These are phyloP conservation scores for Voacanga thouarsii DNA, from an alignment of 257 asterid genomes.

Conservation along the genomic window DNA sequence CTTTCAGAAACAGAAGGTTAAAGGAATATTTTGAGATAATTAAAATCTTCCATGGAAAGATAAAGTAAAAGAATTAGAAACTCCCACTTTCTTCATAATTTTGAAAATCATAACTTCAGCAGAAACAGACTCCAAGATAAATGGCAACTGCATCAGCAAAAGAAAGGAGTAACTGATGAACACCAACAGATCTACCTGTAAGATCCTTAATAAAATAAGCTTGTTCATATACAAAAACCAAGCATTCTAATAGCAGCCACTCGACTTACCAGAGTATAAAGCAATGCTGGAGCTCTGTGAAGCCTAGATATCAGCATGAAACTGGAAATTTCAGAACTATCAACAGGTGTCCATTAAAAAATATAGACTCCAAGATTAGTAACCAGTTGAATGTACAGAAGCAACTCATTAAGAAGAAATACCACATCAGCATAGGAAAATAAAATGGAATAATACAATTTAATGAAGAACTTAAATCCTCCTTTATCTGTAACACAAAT, in stretches of 20 bases:
- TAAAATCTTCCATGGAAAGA: not conserved
- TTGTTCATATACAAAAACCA: not conserved
- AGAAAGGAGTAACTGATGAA: not conserved
- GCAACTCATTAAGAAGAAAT: not conserved
- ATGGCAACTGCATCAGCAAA: not conserved
- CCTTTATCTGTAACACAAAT: not conserved
- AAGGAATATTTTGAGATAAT: not conserved
- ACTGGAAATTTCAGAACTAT: constrained; percentile 39
- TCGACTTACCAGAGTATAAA: constrained; percentile 83
- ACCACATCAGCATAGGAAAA: not conserved
- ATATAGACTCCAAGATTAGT: not conserved
- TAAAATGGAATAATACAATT: not conserved
- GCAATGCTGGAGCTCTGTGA: constrained; percentile 79
- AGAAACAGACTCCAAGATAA: not conserved
- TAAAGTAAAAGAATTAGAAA: not conserved
- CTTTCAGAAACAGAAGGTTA: not conserved
- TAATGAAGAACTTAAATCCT: not conserved
- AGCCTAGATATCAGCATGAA: constrained; percentile 92
- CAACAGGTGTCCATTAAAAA: not conserved
- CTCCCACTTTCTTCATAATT: not conserved
- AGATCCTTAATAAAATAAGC: not conserved
- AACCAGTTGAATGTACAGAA: not conserved
- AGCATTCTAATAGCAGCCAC: constrained; percentile 19
- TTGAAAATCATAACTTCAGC: not conserved
- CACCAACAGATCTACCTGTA: not conserved